Percentiles rank a stretch among this genome's conserved stretches.
Conservation (phyloP, 2,329 filamentous ascomycete genomes). For the Penicillium rolfsii region DNA sequence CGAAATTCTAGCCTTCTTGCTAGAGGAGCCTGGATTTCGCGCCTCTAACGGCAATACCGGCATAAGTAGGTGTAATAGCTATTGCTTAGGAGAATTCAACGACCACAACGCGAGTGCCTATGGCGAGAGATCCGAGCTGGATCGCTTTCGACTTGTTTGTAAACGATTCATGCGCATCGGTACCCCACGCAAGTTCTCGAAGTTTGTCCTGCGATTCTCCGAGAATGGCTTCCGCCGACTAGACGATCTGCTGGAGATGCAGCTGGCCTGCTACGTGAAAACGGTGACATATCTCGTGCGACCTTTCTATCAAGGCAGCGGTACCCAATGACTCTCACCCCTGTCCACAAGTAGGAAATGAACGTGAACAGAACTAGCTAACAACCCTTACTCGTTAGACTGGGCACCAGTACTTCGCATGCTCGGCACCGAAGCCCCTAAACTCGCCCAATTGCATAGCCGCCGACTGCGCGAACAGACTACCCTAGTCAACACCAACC, state of each 20-base stretch:
- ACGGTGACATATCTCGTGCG: slow-evolving; percentile 47
- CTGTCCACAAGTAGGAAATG: slow-evolving; percentile 11
- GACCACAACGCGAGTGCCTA: not conserved
- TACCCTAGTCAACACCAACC: slow-evolving; percentile 53
- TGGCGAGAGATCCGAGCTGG: slow-evolving; percentile 42
- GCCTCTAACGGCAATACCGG: slow-evolving; percentile 7
- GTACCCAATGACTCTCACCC: slow-evolving; percentile 34
- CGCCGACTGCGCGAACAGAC: slow-evolving; percentile 42
- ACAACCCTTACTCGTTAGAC: slow-evolving; percentile 28
- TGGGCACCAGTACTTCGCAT: slow-evolving; percentile 34
- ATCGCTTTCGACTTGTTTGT: slow-evolving; percentile 47
- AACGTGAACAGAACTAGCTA: slow-evolving; percentile 20
- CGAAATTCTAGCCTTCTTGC: slow-evolving; percentile 38
- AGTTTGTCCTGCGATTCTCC: slow-evolving; percentile 44
- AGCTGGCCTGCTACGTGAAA: slow-evolving; percentile 42
- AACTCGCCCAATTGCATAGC: slow-evolving; percentile 34
- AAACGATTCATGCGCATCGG: slow-evolving; percentile 46
- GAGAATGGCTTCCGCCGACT: slow-evolving; percentile 39
- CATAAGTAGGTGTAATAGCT: slow-evolving; percentile 13
- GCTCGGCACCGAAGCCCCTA: slow-evolving; percentile 25
- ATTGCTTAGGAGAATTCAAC: slow-evolving; percentile 1
- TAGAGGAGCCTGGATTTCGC: slow-evolving; percentile 24
- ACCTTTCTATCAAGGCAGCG: slow-evolving; percentile 45
- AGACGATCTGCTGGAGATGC: slow-evolving; percentile 41
- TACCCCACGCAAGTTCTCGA: slow-evolving; percentile 44